A percentile compares a stretch with the other conserved stretches of the same genome.
phyloP scores from a whole-genome alignment of 306 rosid genomes.

The Lathyrus sativus region DNA sequence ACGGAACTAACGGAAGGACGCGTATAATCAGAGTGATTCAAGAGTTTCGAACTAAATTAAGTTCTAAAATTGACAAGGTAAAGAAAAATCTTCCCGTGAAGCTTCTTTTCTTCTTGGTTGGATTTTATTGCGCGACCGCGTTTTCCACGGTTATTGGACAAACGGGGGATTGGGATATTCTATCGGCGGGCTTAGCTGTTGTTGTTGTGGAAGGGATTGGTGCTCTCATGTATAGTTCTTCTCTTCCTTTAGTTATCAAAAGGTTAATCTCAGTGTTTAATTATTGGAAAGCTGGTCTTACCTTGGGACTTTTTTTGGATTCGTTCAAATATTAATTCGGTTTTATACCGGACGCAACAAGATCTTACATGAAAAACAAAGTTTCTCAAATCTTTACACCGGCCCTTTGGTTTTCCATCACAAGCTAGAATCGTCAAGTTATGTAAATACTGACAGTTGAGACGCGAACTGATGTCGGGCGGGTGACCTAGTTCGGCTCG shows the following conservation, averaged over 20 bases:
- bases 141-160: constrained; percentile 96
- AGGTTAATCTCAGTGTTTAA: constrained; percentile 71
- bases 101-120: constrained; percentile 77
- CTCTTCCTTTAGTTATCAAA: constrained; percentile 60
- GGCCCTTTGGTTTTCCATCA: neutral
- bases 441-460: neutral
- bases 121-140: constrained; percentile 93
- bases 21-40: constrained; percentile 69
- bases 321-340: constrained; percentile 74
- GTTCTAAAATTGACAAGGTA: constrained; percentile 59
- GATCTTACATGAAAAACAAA: constrained; percentile 35
- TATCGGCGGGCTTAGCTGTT: constrained; percentile 90
- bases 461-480: neutral
- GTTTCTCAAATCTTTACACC: neutral
- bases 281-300: constrained; percentile 96
- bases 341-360: constrained; percentile 28
- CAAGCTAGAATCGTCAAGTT: neutral
- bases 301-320: constrained; percentile 94
- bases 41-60: constrained; percentile 63
- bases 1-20: constrained; percentile 63
- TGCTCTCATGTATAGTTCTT: constrained; percentile 80
- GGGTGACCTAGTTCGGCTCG: neutral
- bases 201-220: constrained; percentile 87
- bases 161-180: constrained; percentile 98
- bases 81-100: constrained; percentile 74